phyloP scores from a whole-genome alignment of 257 asterid genomes.

The Sherardia arvensis region DNA sequence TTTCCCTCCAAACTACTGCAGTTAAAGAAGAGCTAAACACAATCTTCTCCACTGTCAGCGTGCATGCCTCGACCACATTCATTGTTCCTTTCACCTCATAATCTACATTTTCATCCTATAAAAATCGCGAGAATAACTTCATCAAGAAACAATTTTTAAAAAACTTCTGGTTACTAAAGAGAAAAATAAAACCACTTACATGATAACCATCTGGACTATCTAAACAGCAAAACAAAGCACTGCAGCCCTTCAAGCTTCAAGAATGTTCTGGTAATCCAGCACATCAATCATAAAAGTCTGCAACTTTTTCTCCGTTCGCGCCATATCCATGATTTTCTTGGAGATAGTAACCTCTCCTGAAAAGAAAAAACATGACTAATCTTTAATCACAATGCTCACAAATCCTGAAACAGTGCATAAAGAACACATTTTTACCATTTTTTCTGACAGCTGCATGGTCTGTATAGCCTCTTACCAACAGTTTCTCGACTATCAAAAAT shows the following conservation, averaged over 20 bases:
- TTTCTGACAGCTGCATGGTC: constrained; percentile 33
- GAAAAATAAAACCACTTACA: too few relatives aligned
- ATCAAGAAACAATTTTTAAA: neutral
- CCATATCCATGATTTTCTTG: too few relatives aligned
- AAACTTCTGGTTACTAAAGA: neutral
- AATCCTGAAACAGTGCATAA: too few relatives aligned
- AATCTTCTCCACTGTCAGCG: constrained; percentile 27
- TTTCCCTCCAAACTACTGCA: too few relatives aligned
- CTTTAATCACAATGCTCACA: too few relatives aligned
- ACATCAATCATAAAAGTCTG: too few relatives aligned
- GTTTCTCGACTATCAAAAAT: constrained; percentile 32
- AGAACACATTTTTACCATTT: constrained; percentile 17
- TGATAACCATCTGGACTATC: too few relatives aligned
- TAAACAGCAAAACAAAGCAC: too few relatives aligned
- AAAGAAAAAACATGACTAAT: constrained; percentile 1
- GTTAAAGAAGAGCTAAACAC: constrained; percentile 35
- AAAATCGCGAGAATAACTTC: neutral
- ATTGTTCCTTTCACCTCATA: constrained; percentile 33
- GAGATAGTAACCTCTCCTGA: constrained; percentile 27
- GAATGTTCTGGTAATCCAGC: too few relatives aligned
- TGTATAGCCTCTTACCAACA: constrained; percentile 24
- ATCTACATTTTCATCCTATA: constrained; percentile 29
- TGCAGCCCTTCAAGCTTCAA: too few relatives aligned
- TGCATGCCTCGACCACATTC: constrained; percentile 37
- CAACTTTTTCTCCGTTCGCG: too few relatives aligned